Evolutionary conservation across 2,329 filamentous ascomycete genomes (phyloP), one percentile per base, ranked within the genome.

Genomic region (Aspergillus vadensis): DNA sequence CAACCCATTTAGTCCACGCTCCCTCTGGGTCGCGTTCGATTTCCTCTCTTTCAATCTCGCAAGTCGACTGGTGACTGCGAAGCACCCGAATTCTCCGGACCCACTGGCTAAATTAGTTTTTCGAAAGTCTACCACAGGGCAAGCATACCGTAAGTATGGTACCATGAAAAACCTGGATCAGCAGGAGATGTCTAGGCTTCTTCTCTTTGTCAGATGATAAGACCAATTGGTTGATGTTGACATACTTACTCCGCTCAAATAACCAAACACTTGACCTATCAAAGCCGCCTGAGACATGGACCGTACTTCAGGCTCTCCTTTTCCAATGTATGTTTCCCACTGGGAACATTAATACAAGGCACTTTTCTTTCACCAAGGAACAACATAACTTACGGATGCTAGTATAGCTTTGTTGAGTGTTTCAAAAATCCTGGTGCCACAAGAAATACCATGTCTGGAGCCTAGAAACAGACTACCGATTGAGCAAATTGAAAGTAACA

Each of bases 401-500:
- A 59, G 17, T 12, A 54, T 59, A 17, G 49, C 49, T 30, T 59
- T 59, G 17, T 70, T 69, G 8, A 74, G 57, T 12, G 65, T 56
- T 53, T 73, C 70, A 47, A 74, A 74, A 9, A 74, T 65, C 17
- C 65, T 61, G 4, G 65, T 55, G 0, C 71, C 70, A 49, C 72
- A 69, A 1, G 64, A 54, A 5, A 65, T 44, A 5, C 72, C 74
- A 52, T 65, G 58, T 0, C 67, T 59, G 2, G 71, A 73, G n/a
- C 74, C 75, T 1, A 74, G 63, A 30, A 76, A 74, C 1, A 76
- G 65, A 39, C 71, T 72, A 1, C 75, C 75, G 1, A 76, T 62
- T 1, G 75, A 76, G 58, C 74, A 76, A 10, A 77, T 72, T 0
- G 74, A 76, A 27, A 77, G 51, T 1, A 76, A 62, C 1, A 77